phyloP scores from a whole-genome alignment of 306 rosid species.

The Vigna unguiculata region DNA sequence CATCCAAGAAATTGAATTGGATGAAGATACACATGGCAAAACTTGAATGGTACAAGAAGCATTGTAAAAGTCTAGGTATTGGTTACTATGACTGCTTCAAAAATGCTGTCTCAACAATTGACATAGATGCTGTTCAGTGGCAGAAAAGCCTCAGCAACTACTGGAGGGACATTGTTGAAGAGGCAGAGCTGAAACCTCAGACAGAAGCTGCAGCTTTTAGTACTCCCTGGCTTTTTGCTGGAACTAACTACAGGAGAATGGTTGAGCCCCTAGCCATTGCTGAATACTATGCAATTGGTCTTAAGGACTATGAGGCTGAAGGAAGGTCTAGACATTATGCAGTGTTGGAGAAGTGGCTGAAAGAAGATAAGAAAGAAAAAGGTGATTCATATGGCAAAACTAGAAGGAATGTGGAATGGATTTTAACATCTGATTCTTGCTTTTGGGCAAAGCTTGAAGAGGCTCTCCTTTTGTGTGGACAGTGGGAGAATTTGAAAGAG shows the following conservation, averaged over 20 bases:
- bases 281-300: conserved; percentile 44
- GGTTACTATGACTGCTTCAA: conserved; percentile 78
- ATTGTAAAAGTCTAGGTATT: neutral
- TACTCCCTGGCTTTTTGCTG: conserved; percentile 54
- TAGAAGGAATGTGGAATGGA: conserved; percentile 41
- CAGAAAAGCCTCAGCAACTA: conserved; percentile 52
- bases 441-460: conserved; percentile 86
- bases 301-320: conserved; percentile 20
- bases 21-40: conserved; percentile 57
- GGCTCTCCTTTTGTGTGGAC: conserved; percentile 48
- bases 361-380: neutral
- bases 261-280: conserved; percentile 75
- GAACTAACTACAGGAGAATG: conserved; percentile 67
- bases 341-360: conserved; percentile 58
- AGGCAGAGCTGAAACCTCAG: conserved; percentile 60
- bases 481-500: neutral
- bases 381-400: neutral
- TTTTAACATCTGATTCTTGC: conserved; percentile 70
- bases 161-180: conserved; percentile 61
- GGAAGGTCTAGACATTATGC: conserved; percentile 54
- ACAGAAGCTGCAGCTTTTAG: conserved; percentile 46
- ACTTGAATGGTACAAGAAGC: conserved; percentile 76
- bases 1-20: conserved; percentile 43
- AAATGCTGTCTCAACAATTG: neutral
- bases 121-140: conserved; percentile 28